Conservation (phyloP, 352 stramenopile species). For the Phytophthora ramorum region DNA sequence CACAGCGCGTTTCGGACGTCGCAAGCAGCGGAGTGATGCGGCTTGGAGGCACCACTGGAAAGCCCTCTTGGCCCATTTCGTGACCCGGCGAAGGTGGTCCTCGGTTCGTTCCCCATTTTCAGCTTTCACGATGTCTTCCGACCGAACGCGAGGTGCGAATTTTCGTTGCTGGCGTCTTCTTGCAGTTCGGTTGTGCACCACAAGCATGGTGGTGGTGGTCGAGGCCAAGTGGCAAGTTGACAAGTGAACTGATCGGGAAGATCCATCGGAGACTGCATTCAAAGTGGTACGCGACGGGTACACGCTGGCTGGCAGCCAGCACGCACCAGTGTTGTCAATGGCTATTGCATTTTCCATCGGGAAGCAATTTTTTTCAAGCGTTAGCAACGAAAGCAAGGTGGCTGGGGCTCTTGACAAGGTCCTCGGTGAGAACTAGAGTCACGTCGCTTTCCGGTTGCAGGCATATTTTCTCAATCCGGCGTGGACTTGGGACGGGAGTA, state of each 20-base stretch:
- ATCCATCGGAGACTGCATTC: background rate
- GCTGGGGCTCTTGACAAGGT: no score
- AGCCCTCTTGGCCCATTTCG: background rate
- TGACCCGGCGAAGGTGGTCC: background rate
- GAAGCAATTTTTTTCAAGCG: no score
- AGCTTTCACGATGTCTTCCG: background rate
- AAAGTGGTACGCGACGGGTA: background rate
- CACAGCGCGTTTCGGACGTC: background rate
- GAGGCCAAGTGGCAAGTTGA: background rate
- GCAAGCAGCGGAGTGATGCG: background rate
- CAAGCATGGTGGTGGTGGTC: background rate
- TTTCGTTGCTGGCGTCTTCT: background rate
- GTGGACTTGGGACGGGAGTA: no score
- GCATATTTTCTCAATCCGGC: no score
- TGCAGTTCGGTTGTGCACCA: background rate
- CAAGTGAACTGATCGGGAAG: background rate
- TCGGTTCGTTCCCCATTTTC: background rate
- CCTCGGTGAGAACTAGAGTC: no score
- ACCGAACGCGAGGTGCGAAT: background rate
- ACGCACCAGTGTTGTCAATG: no score
- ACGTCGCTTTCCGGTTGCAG: no score
- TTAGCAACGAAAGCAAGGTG: no score
- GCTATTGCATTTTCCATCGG: no score
- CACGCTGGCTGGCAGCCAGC: background rate
- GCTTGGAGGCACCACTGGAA: background rate